Evolutionary conservation across 257 asterid genomes (phyloP), one percentile per base, ranked within the genome.

Genomic region (Cinchona pubescens): DNA sequence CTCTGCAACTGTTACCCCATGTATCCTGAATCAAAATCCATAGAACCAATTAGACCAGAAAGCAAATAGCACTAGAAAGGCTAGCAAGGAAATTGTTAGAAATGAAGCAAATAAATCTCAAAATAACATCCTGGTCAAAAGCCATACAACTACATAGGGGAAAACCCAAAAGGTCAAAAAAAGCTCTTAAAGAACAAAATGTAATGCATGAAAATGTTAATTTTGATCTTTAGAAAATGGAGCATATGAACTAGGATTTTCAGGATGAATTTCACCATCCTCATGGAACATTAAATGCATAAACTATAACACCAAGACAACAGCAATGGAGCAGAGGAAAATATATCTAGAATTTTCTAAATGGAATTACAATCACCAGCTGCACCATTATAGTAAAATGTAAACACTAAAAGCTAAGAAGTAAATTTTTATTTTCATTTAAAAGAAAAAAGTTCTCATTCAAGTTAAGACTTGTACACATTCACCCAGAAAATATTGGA

Each of bases 1-100:
- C 87, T 95, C 99, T 48, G 99, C 99, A 69, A 95, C 96, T 76
- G 83, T 82, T 74, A 85, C 90, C 69, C 99, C 96, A 32, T 95
- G 99, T 81, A 95, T 86, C 88, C 99, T 92, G 82, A 80, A 85
- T 84, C 12, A 65, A 59, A 60, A 48, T 78, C 62, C 65, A 83
- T 76, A 27, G 64, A 63, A 40, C 40, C 3, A 67, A 59, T 55
- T 9, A 19, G 19, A 35, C 9, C 73, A 8, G 67, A 29, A 13
- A 51, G 13, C 65, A 37, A 21, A 10, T 29, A 12, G 53, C 9
- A 46, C 58, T 7, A 72, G 7, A 48, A 51, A 1, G 14, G 74
- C 73, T 35, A 64, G 60, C 66, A 56, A 61, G 69, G 61, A 40
- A 42, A 30, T 29, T 67, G 34, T 61, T 25, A 32, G 19, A n/a